Percentiles rank a stretch among this genome's conserved stretches.
These are phyloP conservation scores for Endocarpon pusillum DNA, from an alignment of 495 filamentous ascomycete genomes.

Conservation along the genomic window DNA sequence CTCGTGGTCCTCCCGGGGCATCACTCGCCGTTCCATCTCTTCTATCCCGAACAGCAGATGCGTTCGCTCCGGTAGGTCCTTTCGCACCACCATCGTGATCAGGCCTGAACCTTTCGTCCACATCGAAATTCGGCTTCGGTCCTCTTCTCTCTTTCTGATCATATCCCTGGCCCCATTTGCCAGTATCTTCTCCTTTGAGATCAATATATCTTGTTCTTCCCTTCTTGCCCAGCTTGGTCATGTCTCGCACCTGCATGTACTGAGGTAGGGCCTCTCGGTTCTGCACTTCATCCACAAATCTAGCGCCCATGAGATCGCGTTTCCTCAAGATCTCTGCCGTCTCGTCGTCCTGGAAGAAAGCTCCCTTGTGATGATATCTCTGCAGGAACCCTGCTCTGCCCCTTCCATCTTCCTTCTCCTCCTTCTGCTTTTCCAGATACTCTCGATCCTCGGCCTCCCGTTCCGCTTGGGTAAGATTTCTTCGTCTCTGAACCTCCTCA, in stretches of 20 bases:
- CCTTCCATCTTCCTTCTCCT: conserved; percentile 61
- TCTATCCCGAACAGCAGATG: background rate
- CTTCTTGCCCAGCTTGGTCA: conserved; percentile 85
- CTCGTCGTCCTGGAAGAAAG: conserved; percentile 76
- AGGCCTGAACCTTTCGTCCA: background rate
- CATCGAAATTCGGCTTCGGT: background rate
- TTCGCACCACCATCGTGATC: background rate
- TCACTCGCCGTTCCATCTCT: background rate
- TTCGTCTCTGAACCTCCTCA: conserved; percentile 76
- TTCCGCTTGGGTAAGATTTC: conserved; percentile 75
- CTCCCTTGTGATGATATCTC: conserved; percentile 92
- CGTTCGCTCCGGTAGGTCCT: background rate
- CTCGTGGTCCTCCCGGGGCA: too few species aligned
- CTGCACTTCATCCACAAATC: conserved; percentile 61
- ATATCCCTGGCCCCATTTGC: conserved; percentile 55
- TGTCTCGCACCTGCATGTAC: conserved; percentile 85
- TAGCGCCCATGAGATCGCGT: conserved; percentile 64
- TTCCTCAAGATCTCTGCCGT: conserved; percentile 54
- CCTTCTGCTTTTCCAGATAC: conserved; percentile 60
- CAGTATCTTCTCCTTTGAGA: conserved; percentile 82
- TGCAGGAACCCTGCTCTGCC: conserved; percentile 88
- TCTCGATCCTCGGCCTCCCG: conserved; percentile 71
- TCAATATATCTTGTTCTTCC: conserved; percentile 83
- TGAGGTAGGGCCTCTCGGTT: conserved; percentile 72
- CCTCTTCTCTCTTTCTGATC: conserved; percentile 18